Evolutionary conservation across 2,329 filamentous ascomycete genomes (phyloP).

Genomic region (Colletotrichum sp.): DNA sequence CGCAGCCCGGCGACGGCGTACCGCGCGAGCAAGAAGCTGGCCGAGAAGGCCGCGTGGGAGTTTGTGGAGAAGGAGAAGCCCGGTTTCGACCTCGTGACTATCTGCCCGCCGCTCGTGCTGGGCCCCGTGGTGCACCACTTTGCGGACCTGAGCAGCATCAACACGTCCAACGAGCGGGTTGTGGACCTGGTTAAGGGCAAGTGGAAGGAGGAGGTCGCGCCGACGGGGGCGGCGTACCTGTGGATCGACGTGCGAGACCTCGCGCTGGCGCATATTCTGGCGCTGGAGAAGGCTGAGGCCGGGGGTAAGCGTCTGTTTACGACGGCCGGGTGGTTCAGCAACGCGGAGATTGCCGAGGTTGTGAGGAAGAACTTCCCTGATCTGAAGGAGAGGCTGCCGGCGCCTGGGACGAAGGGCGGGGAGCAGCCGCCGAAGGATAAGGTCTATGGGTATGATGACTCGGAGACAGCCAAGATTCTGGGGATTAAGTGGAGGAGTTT

Average conservation of each 20-base stretch:
- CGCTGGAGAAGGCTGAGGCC: constrained; percentile 52
- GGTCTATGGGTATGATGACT: constrained; percentile 62
- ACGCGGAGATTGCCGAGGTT: constrained; percentile 47
- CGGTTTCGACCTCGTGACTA: constrained; percentile 55
- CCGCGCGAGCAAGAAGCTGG: constrained; percentile 59
- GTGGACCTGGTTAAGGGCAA: constrained; percentile 54
- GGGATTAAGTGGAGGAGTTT: constrained; percentile 67
- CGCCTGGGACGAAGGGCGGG: constrained; percentile 47
- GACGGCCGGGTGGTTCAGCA: constrained; percentile 50
- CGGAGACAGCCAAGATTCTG: constrained; percentile 61
- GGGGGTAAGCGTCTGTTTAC: constrained; percentile 58
- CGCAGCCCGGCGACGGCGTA: constrained; percentile 49
- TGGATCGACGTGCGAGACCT: constrained; percentile 65
- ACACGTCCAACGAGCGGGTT: constrained; percentile 59
- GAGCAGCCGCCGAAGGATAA: constrained; percentile 41
- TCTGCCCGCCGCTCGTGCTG: constrained; percentile 59
- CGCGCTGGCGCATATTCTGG: constrained; percentile 56
- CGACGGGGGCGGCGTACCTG: constrained; percentile 43
- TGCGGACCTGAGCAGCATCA: constrained; percentile 42
- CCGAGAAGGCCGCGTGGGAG: constrained; percentile 59
- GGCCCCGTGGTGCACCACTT: constrained; percentile 22
- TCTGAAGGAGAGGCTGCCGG: constrained; percentile 51
- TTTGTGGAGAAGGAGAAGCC: constrained; percentile 49
- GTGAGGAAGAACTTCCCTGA: constrained; percentile 56
- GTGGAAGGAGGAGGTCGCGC: constrained; percentile 50